Evolutionary conservation across 257 asterid species (phyloP), one percentile per base, ranked within the genome.

Genomic region (Ajuga chamaepitys): DNA sequence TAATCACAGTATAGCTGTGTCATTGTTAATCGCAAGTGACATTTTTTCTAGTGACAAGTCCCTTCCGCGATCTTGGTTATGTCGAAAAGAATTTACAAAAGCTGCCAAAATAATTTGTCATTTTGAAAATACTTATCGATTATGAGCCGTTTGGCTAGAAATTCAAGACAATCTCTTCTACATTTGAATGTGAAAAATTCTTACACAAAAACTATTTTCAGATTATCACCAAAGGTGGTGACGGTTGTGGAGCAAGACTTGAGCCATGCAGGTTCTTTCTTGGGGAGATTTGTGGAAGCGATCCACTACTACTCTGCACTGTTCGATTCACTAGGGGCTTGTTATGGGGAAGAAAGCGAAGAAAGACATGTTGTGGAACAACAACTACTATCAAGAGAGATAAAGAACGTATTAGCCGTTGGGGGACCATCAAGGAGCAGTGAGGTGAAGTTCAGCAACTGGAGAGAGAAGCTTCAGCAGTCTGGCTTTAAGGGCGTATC

Each of bases 231-330:
- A 0, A 93, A 89, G 75, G 99, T 93, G 60, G 95, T 93, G 79
- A 93, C 99, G 0, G 96, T 93, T 0, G 99, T 93, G 6, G 99
- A 93, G 82, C 97, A 93, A 77, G 99, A 93, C 71, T 76, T 93
- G 67, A 89, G 97, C 75, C 99, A 88, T n/a, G 96, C 96, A 9
- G 95, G 95, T 3, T 83, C 99, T 0, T 93, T 93, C 82, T 45
- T 93, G 67, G 96, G 96, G 35, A 86, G 96, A 67, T 93, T 93
- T 16, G 99, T 93, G 30, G 99, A 93, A 52, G 99, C 99, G 3
- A 93, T 93, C 58, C 99, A 93, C 79, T 89, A 93, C 62, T 93
- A 93, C 82, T 93, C 99, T 0, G 99, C 99, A 1, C 59, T 93
- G 77, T 93, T 93, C 4, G 99, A 93, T 68, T 93, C 99, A 0